Conservation (phyloP, 441 rosid genomes). For the Syzygium malaccense region DNA sequence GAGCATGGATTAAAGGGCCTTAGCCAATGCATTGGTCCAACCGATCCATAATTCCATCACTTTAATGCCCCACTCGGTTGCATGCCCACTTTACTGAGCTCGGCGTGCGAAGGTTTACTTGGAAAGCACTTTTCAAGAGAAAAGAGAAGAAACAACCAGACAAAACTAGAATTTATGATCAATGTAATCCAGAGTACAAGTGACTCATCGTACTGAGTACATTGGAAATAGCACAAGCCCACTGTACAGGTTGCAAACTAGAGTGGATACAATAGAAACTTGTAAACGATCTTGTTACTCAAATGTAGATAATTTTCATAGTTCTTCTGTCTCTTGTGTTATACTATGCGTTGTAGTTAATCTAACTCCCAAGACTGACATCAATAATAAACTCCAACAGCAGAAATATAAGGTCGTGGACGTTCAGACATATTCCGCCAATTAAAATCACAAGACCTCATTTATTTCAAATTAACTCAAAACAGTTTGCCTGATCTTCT, state of each 20-base stretch:
- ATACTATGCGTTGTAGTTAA: neutral
- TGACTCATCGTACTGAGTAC: neutral
- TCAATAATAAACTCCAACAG: neutral
- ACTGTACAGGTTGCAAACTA: neutral
- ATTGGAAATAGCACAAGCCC: neutral
- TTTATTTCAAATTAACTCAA: neutral
- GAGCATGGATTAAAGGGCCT: neutral
- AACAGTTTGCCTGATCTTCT: neutral
- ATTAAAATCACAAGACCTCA: neutral
- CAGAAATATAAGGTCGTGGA: neutral
- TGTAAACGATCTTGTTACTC: neutral
- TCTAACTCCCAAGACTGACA: neutral
- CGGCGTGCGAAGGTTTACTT: neutral
- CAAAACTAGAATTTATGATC: neutral
- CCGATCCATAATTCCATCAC: neutral
- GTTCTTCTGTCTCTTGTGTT: neutral
- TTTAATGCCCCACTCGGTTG: neutral
- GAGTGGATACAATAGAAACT: neutral
- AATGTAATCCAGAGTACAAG: neutral
- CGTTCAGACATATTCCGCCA: neutral
- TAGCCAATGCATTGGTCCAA: neutral
- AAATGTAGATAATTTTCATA: neutral
- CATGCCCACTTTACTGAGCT: neutral
- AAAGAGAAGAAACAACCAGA: neutral
- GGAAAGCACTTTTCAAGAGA: neutral